Conservation (phyloP, 169 alveolate genomes). For the Neospora caninum region DNA sequence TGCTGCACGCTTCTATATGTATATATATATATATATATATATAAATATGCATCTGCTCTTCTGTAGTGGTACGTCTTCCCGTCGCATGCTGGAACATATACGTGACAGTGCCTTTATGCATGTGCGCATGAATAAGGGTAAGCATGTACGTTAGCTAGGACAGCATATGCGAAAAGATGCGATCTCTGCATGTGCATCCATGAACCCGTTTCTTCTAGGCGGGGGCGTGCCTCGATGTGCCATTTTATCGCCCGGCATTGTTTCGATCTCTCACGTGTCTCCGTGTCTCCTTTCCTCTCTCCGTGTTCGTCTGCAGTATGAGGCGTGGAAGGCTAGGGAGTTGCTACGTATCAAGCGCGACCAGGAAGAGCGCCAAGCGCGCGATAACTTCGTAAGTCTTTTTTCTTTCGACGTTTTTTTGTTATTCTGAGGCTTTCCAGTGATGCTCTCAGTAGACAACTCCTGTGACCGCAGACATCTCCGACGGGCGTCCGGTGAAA, state of each 20-base stretch:
- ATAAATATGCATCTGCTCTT: neutral
- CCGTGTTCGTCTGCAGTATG: slow-evolving; percentile 67
- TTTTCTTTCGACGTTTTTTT: neutral
- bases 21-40: neutral
- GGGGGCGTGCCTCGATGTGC: neutral
- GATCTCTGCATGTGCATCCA: too few relatives aligned
- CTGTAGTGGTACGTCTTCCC: neutral
- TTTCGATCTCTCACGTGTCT: too few relatives aligned
- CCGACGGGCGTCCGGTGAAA: neutral
- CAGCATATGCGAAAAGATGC: too few relatives aligned
- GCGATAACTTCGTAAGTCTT: slow-evolving; percentile 68
- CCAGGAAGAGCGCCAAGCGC: slow-evolving; percentile 73
- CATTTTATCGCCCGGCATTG: too few relatives aligned
- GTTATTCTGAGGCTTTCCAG: slow-evolving; percentile 49
- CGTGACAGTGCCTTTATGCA: neutral
- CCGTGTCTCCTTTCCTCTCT: neutral
- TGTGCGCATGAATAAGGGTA: neutral
- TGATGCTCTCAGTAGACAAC: slow-evolving; percentile 38
- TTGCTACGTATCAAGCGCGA: slow-evolving; percentile 79
- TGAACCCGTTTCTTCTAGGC: neutral
- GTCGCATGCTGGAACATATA: neutral
- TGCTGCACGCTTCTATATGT: neutral
- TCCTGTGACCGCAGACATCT: neutral
- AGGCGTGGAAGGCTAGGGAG: slow-evolving; percentile 83
- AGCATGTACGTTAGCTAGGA: neutral